Evolutionary conservation across 1,139 yeast genomes (phyloP).

Genomic region (Geotrichum cucujoidarum): DNA sequence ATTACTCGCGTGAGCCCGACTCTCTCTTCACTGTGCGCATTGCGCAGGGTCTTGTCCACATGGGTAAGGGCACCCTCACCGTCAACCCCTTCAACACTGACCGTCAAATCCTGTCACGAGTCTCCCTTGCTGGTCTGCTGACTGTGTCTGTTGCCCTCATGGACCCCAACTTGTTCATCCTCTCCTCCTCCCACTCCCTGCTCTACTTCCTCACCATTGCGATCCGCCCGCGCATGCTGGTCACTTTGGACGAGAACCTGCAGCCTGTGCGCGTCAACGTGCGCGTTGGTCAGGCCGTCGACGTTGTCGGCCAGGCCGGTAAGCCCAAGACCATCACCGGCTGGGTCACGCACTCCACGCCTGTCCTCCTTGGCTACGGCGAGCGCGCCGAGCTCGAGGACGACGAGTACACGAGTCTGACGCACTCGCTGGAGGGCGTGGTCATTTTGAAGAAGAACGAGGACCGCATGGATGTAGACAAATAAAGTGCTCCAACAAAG

Average conservation of each 20-base stretch:
- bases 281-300: constrained; percentile 98
- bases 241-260: constrained; percentile 86
- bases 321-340: constrained; percentile 98
- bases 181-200: constrained; percentile 66
- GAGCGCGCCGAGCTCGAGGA: constrained; percentile 97
- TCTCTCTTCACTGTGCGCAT: constrained; percentile 88
- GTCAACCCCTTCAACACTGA: constrained; percentile 87
- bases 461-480: constrained; percentile 68
- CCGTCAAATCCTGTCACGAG: constrained; percentile 80
- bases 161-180: constrained; percentile 70
- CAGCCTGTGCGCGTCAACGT: constrained; percentile 91
- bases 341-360: constrained; percentile 98
- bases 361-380: constrained; percentile 86
- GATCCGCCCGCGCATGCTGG: constrained; percentile 85
- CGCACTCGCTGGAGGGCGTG: constrained; percentile 83
- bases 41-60: constrained; percentile 89
- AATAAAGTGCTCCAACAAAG: no score
- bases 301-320: constrained; percentile 98
- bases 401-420: constrained; percentile 82
- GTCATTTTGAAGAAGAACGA: constrained; percentile 90
- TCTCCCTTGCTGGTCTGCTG: constrained; percentile 82
- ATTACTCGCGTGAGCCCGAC: constrained; percentile 86
- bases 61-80: constrained; percentile 93
- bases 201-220: constrained; percentile 86
- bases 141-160: constrained; percentile 80